These are phyloP conservation scores for Oenanthe javanica DNA, from an alignment of 140 eudicot genomes.

Conservation along the genomic window DNA sequence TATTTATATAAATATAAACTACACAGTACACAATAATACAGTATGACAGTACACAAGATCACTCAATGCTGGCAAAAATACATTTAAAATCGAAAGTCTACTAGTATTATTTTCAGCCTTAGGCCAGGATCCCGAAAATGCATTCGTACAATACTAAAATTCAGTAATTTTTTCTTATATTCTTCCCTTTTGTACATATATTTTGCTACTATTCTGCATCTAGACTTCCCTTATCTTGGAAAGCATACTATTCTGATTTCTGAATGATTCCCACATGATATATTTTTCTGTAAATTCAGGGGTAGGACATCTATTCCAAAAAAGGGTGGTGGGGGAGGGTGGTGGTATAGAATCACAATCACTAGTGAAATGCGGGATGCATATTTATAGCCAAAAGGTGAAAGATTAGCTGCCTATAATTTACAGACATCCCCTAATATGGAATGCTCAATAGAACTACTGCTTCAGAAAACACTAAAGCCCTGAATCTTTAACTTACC, in stretches of 20 bases:
- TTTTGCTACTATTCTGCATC: conserved; percentile 28
- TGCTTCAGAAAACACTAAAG: conserved; percentile 23
- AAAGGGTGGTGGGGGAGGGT: conserved; percentile 10
- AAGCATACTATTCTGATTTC: conserved; percentile 24
- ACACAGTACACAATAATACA: too few relatives aligned
- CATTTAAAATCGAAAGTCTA: neutral
- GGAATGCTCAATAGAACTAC: neutral
- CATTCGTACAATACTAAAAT: neutral
- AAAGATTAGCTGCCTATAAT: conserved; percentile 41
- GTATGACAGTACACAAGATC: too few relatives aligned
- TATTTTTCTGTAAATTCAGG: too few relatives aligned
- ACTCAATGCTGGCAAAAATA: neutral
- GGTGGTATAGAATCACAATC: neutral
- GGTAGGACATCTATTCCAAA: conserved; percentile 34
- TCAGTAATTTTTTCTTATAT: conserved; percentile 6
- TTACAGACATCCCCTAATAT: conserved; percentile 22
- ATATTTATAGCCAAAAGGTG: conserved; percentile 18
- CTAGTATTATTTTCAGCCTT: conserved; percentile 17
- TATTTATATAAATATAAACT: neutral
- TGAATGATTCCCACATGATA: conserved; percentile 26
- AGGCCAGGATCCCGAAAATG: conserved; percentile 17
- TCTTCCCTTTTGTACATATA: conserved; percentile 17
- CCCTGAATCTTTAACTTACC: conserved; percentile 65
- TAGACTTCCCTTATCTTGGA: conserved; percentile 30
- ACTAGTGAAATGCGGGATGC: neutral